Base-by-base conservation (phyloP, 148 eudicot species). In the Camellia lanceoleosa region DNA sequence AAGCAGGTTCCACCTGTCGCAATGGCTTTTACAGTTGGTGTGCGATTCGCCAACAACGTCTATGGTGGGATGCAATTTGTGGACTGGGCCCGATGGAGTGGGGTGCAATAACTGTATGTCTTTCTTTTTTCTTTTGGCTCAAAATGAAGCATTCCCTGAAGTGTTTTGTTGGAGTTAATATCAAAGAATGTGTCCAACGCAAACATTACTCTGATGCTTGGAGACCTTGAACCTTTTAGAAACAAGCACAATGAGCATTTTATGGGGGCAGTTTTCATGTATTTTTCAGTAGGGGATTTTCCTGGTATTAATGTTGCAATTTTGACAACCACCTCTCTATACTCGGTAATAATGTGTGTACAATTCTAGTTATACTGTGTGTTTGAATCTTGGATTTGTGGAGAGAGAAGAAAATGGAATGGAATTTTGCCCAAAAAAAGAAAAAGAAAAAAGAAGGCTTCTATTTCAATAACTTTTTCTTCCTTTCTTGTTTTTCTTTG, bases 51-150 rank as follows among this genome's bases (percentile, higher is more conserved):
- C 64, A 90, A 90, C 83, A 90, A 90, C 63, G 82, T 90, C 78
- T 90, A 88, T 12, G 91, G 92, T 58, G 92, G 92, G 38, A 88
- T 90, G 92, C 92, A 90, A 66, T 90, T 90, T 74, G 84, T 90
- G 14, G 92, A 90, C 77, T 90, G 91, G 92, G 92, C 92, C n/a
- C 85, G 80, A 80, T 80, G 49, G 87, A 90, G 89, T 5, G 92
- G 92, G 0, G 92, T 90, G 61, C 92, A 90, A 51, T 86, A 85
- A 77, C 59, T 30, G 30, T 38, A 30, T 16, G 54, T 19, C 38
- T 71, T 71, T 71, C 74, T 47, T 18, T n/a, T 18, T 52, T 71
- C 10, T 8, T n/a, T 30, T 30, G 1, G 38, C 38, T 30, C 1
- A 30, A 23, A 71, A 46, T 46, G 18, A n/a, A 62, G 68, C 41